phyloP scores from a whole-genome alignment of 495 filamentous ascomycete genomes.

The Staphylotrichum tortipilum region DNA sequence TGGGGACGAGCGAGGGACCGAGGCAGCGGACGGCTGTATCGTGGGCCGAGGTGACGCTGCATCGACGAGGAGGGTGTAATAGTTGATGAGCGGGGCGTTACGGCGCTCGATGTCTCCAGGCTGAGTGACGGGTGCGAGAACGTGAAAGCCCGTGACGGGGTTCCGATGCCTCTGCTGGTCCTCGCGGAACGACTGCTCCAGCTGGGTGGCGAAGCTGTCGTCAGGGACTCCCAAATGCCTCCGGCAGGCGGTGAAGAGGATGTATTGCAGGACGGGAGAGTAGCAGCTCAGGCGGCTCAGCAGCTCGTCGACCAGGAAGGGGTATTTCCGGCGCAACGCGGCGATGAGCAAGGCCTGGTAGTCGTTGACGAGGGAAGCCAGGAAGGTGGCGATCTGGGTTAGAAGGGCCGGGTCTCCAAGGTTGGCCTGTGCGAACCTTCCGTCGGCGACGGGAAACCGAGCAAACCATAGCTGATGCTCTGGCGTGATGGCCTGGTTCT shows the following conservation, averaged over 20 bases:
- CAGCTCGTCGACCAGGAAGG: slow-evolving; percentile 55
- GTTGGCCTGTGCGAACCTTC: slow-evolving; percentile 13
- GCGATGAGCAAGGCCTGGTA: slow-evolving; percentile 1
- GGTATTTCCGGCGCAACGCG: slow-evolving; percentile 30
- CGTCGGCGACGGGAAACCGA: slow-evolving; percentile 39
- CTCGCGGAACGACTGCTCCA: slow-evolving; percentile 31
- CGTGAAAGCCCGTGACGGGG: background rate
- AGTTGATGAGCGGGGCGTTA: slow-evolving; percentile 3
- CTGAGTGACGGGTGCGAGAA: background rate
- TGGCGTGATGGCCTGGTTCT: slow-evolving; percentile 27
- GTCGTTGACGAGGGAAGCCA: slow-evolving; percentile 27
- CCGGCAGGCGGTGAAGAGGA: slow-evolving; percentile 52
- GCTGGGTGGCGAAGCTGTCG: slow-evolving; percentile 11
- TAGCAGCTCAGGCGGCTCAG: slow-evolving; percentile 37
- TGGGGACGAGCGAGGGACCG: no score
- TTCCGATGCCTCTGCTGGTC: slow-evolving; percentile 22
- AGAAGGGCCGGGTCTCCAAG: slow-evolving; percentile 10
- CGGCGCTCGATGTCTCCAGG: slow-evolving; percentile 5
- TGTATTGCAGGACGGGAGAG: slow-evolving; percentile 48
- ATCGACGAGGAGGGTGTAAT: slow-evolving; percentile 3
- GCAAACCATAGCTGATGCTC: slow-evolving; percentile 44
- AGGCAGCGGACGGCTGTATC: no score
- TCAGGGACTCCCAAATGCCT: slow-evolving; percentile 29
- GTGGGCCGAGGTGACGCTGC: no score
- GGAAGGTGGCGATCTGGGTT: slow-evolving; percentile 25